Conservation (phyloP, 768 basidiomycete species). For the Leccinum broughii region DNA sequence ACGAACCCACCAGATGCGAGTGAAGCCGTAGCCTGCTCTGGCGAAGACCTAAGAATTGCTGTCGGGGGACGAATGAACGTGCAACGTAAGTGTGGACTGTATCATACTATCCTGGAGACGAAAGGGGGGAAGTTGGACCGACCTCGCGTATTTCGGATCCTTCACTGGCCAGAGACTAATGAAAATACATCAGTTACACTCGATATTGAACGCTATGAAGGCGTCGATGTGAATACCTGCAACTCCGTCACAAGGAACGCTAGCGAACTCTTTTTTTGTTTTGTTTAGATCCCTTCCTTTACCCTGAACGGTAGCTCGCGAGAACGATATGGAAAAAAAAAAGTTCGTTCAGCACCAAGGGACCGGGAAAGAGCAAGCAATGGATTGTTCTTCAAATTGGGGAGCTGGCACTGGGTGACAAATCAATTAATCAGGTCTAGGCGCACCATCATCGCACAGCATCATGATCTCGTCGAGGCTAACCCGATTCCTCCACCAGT, state of each 20-base stretch:
- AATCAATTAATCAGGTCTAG: too few species aligned
- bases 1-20: too few species aligned
- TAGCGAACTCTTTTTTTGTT: slow-evolving; percentile 56
- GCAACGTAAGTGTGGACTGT: slow-evolving; percentile 1
- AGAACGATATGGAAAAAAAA: neutral
- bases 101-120: slow-evolving; percentile 5
- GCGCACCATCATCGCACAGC: neutral
- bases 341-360: neutral
- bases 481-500: slow-evolving; percentile 4
- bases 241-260: slow-evolving; percentile 74
- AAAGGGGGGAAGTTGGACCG: neutral
- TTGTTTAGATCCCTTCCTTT: neutral
- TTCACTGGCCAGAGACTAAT: slow-evolving; percentile 83
- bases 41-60: too few species aligned
- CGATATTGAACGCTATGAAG: neutral
- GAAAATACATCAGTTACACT: slow-evolving; percentile 6
- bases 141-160: slow-evolving; percentile 94
- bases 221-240: slow-evolving; percentile 44
- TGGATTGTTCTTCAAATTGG: neutral
- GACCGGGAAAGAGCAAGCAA: neutral
- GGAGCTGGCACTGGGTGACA: too few species aligned
- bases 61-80: neutral
- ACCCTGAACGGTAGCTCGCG: neutral
- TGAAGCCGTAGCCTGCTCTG: too few species aligned
- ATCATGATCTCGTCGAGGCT: too few species aligned